phyloP scores from a whole-genome alignment of 2,329 filamentous ascomycete genomes.

The Cladosporium sp. region DNA sequence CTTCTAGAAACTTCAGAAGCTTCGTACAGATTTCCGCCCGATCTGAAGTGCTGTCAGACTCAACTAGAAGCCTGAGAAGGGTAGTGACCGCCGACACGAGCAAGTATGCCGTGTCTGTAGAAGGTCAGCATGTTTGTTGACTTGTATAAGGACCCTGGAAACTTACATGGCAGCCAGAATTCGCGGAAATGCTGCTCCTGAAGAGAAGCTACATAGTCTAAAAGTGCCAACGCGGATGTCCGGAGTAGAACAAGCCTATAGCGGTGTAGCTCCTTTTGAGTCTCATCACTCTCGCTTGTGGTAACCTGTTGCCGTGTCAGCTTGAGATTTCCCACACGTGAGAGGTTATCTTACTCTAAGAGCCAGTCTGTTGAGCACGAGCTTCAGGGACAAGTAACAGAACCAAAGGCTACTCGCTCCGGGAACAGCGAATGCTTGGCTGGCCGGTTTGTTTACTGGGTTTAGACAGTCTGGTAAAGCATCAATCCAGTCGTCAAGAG shows the following conservation, averaged over 20 bases:
- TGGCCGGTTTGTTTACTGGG: not conserved
- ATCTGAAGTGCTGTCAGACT: slow-evolving; percentile 45
- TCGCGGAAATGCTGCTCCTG: slow-evolving; percentile 46
- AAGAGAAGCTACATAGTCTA: slow-evolving; percentile 47
- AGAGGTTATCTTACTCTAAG: not conserved
- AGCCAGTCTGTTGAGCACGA: slow-evolving; percentile 35
- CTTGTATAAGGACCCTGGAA: not conserved
- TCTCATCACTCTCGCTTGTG: not conserved
- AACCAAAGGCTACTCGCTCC: slow-evolving; percentile 38
- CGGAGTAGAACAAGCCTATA: slow-evolving; percentile 43
- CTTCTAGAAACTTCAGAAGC: not conserved
- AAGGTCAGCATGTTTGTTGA: not conserved
- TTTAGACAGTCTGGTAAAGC: slow-evolving; percentile 33
- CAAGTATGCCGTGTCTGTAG: slow-evolving; percentile 46
- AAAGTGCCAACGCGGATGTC: slow-evolving; percentile 46
- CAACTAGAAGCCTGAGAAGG: slow-evolving; percentile 48
- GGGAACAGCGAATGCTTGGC: slow-evolving; percentile 13
- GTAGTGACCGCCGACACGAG: slow-evolving; percentile 53
- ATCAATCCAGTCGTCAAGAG: slow-evolving; percentile 32
- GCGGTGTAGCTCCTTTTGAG: slow-evolving; percentile 20
- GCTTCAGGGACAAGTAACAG: slow-evolving; percentile 34
- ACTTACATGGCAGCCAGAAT: slow-evolving; percentile 44
- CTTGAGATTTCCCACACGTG: not conserved
- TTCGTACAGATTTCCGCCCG: slow-evolving; percentile 43
- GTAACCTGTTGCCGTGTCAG: not conserved